Conservation (phyloP, 2,329 filamentous ascomycete genomes). For the Xenoacremonium recifei region DNA sequence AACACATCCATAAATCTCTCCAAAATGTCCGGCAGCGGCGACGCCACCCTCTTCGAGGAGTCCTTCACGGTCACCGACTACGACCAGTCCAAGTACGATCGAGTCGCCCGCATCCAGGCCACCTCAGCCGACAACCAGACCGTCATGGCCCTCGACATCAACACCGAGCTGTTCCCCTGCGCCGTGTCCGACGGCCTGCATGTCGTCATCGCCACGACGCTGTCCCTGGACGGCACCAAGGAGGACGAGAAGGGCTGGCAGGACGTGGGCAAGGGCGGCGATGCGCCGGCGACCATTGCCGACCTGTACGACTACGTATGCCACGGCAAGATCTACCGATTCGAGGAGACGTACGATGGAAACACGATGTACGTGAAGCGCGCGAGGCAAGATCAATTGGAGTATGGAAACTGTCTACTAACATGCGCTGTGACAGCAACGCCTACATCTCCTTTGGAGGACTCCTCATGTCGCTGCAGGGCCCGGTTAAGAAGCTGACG, state of each 20-base stretch:
- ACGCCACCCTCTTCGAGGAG: slow-evolving; percentile 92
- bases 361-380: slow-evolving; percentile 68
- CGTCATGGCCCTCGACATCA: slow-evolving; percentile 85
- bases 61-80: slow-evolving; percentile 78
- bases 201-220: slow-evolving; percentile 78
- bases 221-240: slow-evolving; percentile 82
- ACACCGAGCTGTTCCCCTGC: slow-evolving; percentile 86
- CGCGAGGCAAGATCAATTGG: too few species aligned
- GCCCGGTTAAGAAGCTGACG: slow-evolving; percentile 93
- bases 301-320: slow-evolving; percentile 88
- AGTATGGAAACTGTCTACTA: too few species aligned
- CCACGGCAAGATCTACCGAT: slow-evolving; percentile 85
- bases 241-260: slow-evolving; percentile 79
- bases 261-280: slow-evolving; percentile 58
- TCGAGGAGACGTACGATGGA: slow-evolving; percentile 75
- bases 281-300: slow-evolving; percentile 61
- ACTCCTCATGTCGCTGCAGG: slow-evolving; percentile 83
- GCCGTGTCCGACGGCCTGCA: slow-evolving; percentile 72
- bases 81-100: slow-evolving; percentile 90
- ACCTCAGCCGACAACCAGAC: slow-evolving; percentile 73
- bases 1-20: background rate
- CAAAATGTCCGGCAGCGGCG: slow-evolving; percentile 57
- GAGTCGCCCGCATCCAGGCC: slow-evolving; percentile 81
- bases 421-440: slow-evolving; percentile 59
- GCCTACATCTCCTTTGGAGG: slow-evolving; percentile 94